Evolutionary conservation across 768 basidiomycete species (phyloP), one percentile per base, ranked within the genome.

Genomic region (Boletus vinaceobasis): DNA sequence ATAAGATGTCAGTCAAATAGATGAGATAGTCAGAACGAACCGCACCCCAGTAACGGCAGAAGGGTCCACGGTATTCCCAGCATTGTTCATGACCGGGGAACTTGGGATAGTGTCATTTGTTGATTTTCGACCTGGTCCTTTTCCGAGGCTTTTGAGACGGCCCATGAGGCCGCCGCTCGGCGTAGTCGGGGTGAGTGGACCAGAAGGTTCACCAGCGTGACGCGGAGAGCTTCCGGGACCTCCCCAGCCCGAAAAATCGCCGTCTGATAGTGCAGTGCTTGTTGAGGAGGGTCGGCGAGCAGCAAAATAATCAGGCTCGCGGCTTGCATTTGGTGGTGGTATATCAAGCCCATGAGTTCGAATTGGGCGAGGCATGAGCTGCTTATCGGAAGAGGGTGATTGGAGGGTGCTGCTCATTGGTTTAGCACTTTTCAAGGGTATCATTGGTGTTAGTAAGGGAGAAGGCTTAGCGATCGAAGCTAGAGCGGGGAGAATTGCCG

Each of bases 121-220:
- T 9, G 52, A 32, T 42, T 48, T 73, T 60, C 74, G 71, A 59
- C 73, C 76, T 45, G 77, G 70, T 48, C 74, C 79, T 70, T 86
- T 88, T 9, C 87, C 87, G 57, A 94, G 82, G 50, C 74, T 85
- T 68, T 86, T 90, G 55, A 94, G 70, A 57, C 88, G 81, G 1
- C 91, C 89, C 80, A 95, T 94, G 50, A 94, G 70, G 2, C 88
- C 80, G 26, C 75, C 63, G 15, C 65, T 60, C 23, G 86, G 83
- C 4, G 80, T 83, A 50, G 62, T 75, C 0, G 83, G 79, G 2
- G 77, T 80, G 27, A 74, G 68, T 7, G 75, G 68, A 13, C 76
- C 75, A 35, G 69, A 54, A 15, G 64, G 19, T 35, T 66, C 74
- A 59, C 56, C 55, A 40, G 35, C 57, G 43, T 59, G 53, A 47